Evolutionary conservation across 257 asterid genomes (phyloP), one percentile per base, ranked within the genome.

Genomic region (Lycium ferocissimum): DNA sequence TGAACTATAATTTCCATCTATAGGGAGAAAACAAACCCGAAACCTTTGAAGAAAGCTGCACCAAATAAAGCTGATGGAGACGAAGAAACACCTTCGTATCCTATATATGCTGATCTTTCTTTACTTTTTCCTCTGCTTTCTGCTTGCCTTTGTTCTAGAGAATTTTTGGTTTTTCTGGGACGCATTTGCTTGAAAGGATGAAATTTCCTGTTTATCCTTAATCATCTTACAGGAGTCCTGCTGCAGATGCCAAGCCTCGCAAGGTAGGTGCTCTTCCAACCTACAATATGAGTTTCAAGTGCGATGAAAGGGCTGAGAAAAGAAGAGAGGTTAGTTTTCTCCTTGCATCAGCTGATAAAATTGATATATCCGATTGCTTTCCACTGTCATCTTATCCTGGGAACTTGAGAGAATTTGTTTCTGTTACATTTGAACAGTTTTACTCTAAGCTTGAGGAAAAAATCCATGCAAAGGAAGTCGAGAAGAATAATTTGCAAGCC

Each of bases 401-500:
- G 6, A 75, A 43, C 71, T 54, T 82, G 22, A 59, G 26, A 43
- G 33, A 82, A 53, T 78, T 82, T 66, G 38, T 79, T 63, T 49
- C 17, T 37, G 76, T 84, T 81, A 82, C 86, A 75, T 87, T 84
- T 83, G 71, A 66, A 61, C 86, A 94, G 98, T 94, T 94, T 81
- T 92, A 91, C 86, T 87, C 98, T 3, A 93, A 92, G 85, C 94
- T 94, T 17, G 98, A 92, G 93, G 97, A 94, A 79, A 94, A 92
- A 89, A 92, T 92, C 83, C 98, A 90, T 84, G 98, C 98, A 2
- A 91, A 92, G 92, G 97, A 92, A 92, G 93, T 85, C 75, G 97
- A 94, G 90, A 88, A 91, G 89, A 94, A 59, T 82, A 87, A 83
- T 83, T 45, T 94, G 89, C 94, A 91, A 86, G 98, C 93, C 17